Conservation (phyloP, 2,329 filamentous ascomycete species). For the Xylaria multiplex region DNA sequence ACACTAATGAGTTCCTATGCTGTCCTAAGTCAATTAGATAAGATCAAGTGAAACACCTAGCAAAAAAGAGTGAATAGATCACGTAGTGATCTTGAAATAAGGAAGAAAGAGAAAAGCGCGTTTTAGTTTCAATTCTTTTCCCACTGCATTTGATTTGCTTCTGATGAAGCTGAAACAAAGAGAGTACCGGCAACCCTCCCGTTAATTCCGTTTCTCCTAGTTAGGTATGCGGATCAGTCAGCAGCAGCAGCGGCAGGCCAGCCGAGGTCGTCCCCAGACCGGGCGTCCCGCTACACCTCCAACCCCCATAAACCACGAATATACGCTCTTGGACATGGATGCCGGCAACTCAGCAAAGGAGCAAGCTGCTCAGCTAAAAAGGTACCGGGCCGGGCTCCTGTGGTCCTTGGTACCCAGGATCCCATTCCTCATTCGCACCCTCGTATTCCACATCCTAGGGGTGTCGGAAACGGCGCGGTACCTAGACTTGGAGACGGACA, state of each 20-base stretch:
- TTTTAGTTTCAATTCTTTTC: neutral
- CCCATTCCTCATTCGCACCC: conserved; percentile 70
- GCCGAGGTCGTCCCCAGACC: conserved; percentile 2
- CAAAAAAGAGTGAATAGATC: neutral
- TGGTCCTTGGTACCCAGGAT: conserved; percentile 62
- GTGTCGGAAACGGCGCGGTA: conserved; percentile 77
- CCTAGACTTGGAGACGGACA: conserved; percentile 79
- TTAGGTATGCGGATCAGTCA: conserved; percentile 17
- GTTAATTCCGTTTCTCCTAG: neutral
- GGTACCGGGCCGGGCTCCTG: conserved; percentile 39
- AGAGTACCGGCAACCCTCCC: neutral
- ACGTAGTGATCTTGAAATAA: neutral
- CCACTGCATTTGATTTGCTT: conserved; percentile 3
- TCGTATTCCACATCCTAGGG: conserved; percentile 71
- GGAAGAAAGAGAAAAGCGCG: neutral
- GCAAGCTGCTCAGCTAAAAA: conserved; percentile 32
- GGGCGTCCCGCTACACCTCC: conserved; percentile 3
- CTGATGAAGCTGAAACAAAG: conserved; percentile 9
- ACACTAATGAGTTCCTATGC: neutral
- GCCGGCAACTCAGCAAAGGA: conserved; percentile 11
- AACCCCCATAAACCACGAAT: conserved; percentile 13
- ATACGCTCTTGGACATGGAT: conserved; percentile 11
- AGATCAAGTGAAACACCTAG: neutral
- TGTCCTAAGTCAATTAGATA: neutral
- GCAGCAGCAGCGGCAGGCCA: conserved; percentile 2